Evolutionary conservation across 2,329 filamentous ascomycete genomes (phyloP).

Genomic region (Ceratocystis colombiana): DNA sequence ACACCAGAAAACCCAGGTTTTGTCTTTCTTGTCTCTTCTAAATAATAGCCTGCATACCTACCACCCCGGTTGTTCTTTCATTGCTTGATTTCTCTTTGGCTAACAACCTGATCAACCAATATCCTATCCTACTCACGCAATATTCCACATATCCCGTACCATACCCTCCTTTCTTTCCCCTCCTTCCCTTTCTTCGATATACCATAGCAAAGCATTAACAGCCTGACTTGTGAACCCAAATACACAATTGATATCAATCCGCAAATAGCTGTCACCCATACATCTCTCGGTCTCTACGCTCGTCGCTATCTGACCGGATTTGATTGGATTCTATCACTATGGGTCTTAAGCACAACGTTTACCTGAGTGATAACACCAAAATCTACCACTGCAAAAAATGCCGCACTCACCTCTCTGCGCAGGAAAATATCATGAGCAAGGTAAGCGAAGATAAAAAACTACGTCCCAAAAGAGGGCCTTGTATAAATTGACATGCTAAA

Average conservation of each 20-base stretch:
- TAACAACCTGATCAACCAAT: background rate
- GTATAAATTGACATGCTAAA: background rate
- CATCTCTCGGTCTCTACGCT: background rate
- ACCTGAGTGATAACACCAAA: constrained; percentile 64
- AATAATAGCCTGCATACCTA: too few species aligned
- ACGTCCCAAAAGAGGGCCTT: background rate
- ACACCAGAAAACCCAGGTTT: too few species aligned
- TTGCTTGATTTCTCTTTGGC: too few species aligned
- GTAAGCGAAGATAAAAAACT: constrained; percentile 43
- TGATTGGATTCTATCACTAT: constrained; percentile 39
- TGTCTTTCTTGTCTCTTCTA: too few species aligned
- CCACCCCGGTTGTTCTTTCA: too few species aligned
- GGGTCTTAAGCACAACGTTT: constrained; percentile 86
- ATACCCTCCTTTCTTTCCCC: background rate
- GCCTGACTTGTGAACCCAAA: background rate
- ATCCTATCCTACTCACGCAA: background rate
- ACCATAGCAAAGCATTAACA: background rate
- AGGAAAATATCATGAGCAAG: constrained; percentile 89
- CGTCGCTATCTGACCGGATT: background rate
- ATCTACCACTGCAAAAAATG: constrained; percentile 91
- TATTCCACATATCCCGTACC: too few species aligned
- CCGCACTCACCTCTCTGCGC: constrained; percentile 90
- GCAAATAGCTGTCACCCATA: background rate
- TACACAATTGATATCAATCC: background rate
- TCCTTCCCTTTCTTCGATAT: background rate